Evolutionary conservation across 305 asterid genomes (phyloP), one percentile per base, ranked within the genome.

Genomic region (Fraxinus albicans): DNA sequence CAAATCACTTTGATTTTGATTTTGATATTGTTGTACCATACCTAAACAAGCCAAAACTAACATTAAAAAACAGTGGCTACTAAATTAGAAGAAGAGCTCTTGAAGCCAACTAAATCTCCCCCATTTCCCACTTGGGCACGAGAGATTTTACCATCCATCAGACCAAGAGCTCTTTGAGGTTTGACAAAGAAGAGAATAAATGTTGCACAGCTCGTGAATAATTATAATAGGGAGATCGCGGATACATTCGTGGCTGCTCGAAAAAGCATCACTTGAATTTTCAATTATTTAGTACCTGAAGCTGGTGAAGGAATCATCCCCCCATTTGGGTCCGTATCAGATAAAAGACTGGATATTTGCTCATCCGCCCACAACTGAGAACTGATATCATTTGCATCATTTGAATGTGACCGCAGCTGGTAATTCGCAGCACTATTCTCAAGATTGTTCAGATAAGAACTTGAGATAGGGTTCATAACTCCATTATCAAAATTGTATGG

Each of bases 71-170:
- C 65, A 83, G 67, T 35, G 34, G 86, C 70, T 69, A 78, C 81
- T 84, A 78, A 80, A 80, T 80, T 82, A 86, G 88, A 86, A 85
- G 85, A 84, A 82, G 91, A 94, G 93, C 98, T 93, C 98, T 91
- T 90, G 92, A 88, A 89, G 91, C 89, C 86, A 97, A 94, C 92
- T 91, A 91, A 92, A 94, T 91, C 95, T 90, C 98, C 85, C 99
- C 98, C 92, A 87, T 88, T 86, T 90, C 91, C 75, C 94, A 92
- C 94, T 94, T 88, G 94, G 98, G 98, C 89, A 81, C 75, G 73
- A 90, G 94, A 91, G 94, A 91, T 92, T 82, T 91, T 87, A 85
- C 97, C 97, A 92, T 93, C 91, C 95, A 90, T 94, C 99, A 90
- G 94, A 87, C 82, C 98, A 93, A 88, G 94, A 92, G 91, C 95